Conservation (phyloP, 192 early-diverging fungal genomes). For the Rhizoclosmatium globosum region DNA sequence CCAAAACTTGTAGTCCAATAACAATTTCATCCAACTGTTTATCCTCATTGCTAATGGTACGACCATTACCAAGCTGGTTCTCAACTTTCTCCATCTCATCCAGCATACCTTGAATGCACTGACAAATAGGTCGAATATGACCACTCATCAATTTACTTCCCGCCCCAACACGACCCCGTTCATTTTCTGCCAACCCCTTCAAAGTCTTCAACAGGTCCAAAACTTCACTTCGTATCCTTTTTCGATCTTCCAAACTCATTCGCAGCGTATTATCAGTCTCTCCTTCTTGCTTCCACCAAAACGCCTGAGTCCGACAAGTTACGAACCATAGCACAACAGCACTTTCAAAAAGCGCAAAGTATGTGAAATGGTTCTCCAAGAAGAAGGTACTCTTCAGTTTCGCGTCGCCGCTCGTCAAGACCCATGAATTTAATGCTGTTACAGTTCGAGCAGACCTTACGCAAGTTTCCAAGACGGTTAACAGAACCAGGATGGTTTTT, state of each 20-base stretch:
- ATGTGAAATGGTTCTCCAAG: neutral
- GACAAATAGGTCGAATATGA: neutral
- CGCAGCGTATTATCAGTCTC: neutral
- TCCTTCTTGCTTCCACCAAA: slow-evolving; percentile 3
- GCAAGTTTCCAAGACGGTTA: neutral
- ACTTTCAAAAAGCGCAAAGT: slow-evolving; percentile 3
- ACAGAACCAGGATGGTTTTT: neutral
- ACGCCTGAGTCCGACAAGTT: neutral
- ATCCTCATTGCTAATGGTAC: neutral
- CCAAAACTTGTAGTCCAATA: neutral
- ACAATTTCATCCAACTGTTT: neutral
- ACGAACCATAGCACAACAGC: slow-evolving; percentile 20
- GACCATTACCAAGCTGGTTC: neutral
- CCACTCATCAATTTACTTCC: neutral
- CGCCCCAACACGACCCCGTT: neutral
- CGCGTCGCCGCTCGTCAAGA: neutral
- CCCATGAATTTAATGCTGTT: neutral
- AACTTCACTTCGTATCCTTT: slow-evolving; percentile 12
- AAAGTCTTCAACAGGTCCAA: slow-evolving; percentile 7
- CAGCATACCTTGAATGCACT: neutral
- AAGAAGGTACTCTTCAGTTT: neutral
- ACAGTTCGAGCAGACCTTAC: neutral
- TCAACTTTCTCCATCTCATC: slow-evolving; percentile 8
- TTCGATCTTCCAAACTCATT: slow-evolving; percentile 4
- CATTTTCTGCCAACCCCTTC: neutral